Evolutionary conservation across 768 basidiomycete genomes (phyloP).

Genomic region (Lentinus brumalis): DNA sequence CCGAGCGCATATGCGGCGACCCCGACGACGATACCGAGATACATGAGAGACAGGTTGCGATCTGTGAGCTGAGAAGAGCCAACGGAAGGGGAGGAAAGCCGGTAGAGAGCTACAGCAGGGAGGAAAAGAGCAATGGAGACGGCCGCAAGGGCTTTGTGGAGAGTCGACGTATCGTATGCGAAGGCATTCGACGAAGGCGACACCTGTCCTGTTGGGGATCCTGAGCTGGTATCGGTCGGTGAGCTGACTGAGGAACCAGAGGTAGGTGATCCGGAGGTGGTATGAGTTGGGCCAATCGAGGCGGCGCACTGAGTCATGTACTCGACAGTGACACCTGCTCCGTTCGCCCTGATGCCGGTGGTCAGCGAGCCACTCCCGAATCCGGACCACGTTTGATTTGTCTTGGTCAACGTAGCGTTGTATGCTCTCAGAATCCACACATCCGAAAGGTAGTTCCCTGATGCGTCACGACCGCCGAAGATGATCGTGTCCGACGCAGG

Average conservation of each 20-base stretch:
- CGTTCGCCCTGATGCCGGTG: constrained; percentile 64
- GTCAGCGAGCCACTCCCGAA: constrained; percentile 65
- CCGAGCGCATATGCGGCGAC: constrained; percentile 60
- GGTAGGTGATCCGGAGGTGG: constrained; percentile 7
- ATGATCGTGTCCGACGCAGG: constrained; percentile 69
- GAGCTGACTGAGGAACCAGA: not conserved
- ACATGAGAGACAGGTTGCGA: constrained; percentile 29
- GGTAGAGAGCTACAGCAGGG: constrained; percentile 42
- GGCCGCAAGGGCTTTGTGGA: constrained; percentile 50
- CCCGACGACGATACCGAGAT: constrained; percentile 40
- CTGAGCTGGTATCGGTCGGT: not conserved
- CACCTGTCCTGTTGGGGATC: not conserved
- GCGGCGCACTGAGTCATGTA: constrained; percentile 66
- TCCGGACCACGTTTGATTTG: constrained; percentile 59
- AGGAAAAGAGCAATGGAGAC: constrained; percentile 49
- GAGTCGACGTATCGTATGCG: constrained; percentile 43
- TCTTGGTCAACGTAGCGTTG: constrained; percentile 57
- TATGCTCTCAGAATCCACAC: constrained; percentile 81
- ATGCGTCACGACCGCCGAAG: constrained; percentile 73
- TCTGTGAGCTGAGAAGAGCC: constrained; percentile 25
- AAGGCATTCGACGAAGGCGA: constrained; percentile 4
- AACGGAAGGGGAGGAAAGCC: constrained; percentile 44
- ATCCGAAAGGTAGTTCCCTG: constrained; percentile 70
- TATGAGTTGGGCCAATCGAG: constrained; percentile 25
- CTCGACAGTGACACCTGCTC: constrained; percentile 62